These are phyloP conservation scores for Aeschynomene evenia DNA, from an alignment of 306 rosid species.

Conservation along the genomic window DNA sequence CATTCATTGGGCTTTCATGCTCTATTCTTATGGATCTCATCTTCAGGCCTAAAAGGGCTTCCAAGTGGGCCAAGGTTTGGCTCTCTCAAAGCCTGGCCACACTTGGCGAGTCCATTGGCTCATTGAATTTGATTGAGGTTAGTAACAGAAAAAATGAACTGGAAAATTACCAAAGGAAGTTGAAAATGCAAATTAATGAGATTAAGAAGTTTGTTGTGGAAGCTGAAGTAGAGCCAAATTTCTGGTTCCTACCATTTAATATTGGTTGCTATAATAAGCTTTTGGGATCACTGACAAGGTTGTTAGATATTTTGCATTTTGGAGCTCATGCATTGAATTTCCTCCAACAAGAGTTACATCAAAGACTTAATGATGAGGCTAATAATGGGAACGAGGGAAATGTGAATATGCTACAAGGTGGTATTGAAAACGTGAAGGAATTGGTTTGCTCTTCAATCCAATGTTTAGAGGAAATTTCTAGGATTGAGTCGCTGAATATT, in stretches of 20 bases:
- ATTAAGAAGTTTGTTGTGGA: constrained; percentile 44
- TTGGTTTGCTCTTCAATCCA: constrained; percentile 35
- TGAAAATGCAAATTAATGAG: constrained; percentile 39
- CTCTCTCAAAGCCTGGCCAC: constrained; percentile 43
- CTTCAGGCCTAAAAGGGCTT: constrained; percentile 57
- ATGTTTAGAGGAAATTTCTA: constrained; percentile 31
- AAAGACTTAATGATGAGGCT: constrained; percentile 24
- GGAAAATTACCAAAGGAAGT: constrained; percentile 30
- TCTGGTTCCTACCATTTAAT: constrained; percentile 65
- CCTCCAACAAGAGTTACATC: constrained; percentile 43
- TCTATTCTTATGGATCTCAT: constrained; percentile 55
- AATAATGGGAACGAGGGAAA: constrained; percentile 36
- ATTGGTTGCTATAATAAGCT: constrained; percentile 45
- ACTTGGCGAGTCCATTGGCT: constrained; percentile 41
- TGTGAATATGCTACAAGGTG: constrained; percentile 33
- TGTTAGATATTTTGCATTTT: constrained; percentile 45
- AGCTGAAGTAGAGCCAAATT: constrained; percentile 68
- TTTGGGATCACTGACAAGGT: constrained; percentile 44
- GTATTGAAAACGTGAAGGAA: constrained; percentile 49
- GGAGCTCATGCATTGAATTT: constrained; percentile 38
- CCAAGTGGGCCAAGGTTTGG: constrained; percentile 44
- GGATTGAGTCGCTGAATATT: constrained; percentile 36
- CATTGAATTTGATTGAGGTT: constrained; percentile 31
- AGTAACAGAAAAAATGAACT: neutral
- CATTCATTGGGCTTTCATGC: constrained; percentile 57